Evolutionary conservation across 768 basidiomycete genomes (phyloP).

Genomic region (Vishniacozyma victoriae): DNA sequence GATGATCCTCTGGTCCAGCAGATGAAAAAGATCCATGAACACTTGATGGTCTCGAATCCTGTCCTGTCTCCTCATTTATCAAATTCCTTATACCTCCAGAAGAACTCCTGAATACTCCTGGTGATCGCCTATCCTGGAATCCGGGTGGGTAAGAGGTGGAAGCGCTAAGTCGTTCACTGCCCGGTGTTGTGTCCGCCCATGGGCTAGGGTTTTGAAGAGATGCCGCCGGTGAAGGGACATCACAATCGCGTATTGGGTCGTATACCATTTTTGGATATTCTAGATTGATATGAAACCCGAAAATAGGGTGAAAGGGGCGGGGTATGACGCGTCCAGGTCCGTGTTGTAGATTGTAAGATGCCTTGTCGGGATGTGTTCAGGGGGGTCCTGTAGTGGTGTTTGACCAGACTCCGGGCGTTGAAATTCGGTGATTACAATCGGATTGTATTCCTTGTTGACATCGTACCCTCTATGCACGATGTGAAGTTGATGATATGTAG

Average conservation of each 20-base stretch:
- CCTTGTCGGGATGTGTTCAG: too few relatives aligned
- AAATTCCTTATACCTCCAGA: slow-evolving; percentile 18
- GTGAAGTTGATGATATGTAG: too few relatives aligned
- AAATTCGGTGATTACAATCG: too few relatives aligned
- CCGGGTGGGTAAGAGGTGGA: background rate
- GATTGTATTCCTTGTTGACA: too few relatives aligned
- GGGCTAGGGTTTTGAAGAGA: slow-evolving; percentile 1
- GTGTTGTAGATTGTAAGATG: too few relatives aligned
- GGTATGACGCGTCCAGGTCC: too few relatives aligned
- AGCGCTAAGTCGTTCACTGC: background rate
- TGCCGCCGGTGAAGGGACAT: slow-evolving; percentile 33
- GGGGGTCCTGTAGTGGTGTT: too few relatives aligned
- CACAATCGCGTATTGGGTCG: slow-evolving; percentile 41
- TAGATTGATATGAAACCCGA: too few relatives aligned
- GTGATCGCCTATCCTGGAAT: background rate
- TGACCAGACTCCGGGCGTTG: too few relatives aligned
- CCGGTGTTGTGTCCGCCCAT: slow-evolving; percentile 2
- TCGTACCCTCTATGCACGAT: too few relatives aligned
- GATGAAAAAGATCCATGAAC: slow-evolving; percentile 3
- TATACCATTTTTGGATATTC: slow-evolving; percentile 39
- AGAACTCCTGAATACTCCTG: slow-evolving; percentile 4
- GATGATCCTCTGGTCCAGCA: slow-evolving; percentile 8
- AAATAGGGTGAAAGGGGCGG: too few relatives aligned
- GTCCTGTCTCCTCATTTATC: slow-evolving; percentile 21
- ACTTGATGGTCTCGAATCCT: slow-evolving; percentile 14